A percentile compares a stretch with the other conserved stretches of the same genome.
phyloP scores from a whole-genome alignment of 331 rosid genomes.

The Malus hybrid region DNA sequence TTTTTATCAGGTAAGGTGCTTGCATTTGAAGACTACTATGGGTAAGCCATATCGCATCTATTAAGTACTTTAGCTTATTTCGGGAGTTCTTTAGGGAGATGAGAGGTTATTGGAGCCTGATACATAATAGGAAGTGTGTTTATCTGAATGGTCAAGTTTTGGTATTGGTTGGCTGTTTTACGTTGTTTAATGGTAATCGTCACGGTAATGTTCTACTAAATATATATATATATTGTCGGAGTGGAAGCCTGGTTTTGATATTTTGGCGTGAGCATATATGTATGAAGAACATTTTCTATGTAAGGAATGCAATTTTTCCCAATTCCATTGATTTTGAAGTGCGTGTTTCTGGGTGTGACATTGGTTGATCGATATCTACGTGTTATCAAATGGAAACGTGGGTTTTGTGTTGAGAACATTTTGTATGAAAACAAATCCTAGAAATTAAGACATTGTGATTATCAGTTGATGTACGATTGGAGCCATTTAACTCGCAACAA shows the following conservation, averaged over 20 bases:
- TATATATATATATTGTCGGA: background rate
- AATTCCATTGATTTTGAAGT: too few relatives aligned
- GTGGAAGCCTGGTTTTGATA: background rate
- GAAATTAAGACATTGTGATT: too few relatives aligned
- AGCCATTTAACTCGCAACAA: too few relatives aligned
- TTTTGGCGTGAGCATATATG: background rate
- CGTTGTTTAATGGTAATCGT: background rate
- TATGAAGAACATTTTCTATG: too few relatives aligned
- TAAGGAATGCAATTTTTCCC: too few relatives aligned
- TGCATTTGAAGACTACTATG: background rate
- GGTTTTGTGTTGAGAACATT: too few relatives aligned
- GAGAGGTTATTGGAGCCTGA: background rate
- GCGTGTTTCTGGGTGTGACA: too few relatives aligned
- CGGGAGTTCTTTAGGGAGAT: background rate
- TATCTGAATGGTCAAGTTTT: background rate
- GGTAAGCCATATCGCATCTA: background rate
- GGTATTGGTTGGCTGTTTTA: background rate
- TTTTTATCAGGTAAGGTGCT: slow-evolving; percentile 35
- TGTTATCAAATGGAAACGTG: too few relatives aligned
- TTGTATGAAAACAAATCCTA: too few relatives aligned
- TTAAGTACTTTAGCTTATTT: background rate
- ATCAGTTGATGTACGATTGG: too few relatives aligned
- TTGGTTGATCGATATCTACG: too few relatives aligned
- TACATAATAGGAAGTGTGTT: background rate
- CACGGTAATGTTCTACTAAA: background rate